Evolutionary conservation across 345 rosid genomes (phyloP).

Genomic region (Rhizophora mangle): DNA sequence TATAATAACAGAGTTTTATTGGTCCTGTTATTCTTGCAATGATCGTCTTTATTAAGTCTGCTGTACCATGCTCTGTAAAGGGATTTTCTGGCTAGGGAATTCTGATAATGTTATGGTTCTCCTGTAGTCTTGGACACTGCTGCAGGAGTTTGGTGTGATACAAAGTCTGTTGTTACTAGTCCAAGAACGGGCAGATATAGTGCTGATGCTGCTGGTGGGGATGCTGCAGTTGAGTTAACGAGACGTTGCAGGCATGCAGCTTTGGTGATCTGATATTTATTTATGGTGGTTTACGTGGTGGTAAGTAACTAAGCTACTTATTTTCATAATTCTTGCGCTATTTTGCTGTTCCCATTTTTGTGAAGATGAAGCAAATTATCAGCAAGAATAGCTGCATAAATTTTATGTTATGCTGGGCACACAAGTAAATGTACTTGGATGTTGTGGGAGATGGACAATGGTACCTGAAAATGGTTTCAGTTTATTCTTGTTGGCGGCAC

Average conservation of each 20-base stretch:
- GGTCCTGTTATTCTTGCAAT: not conserved
- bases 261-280: constrained; percentile 88
- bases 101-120: constrained; percentile 15
- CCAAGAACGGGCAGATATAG: constrained; percentile 91
- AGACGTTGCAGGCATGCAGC: constrained; percentile 99
- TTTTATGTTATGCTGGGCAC: not conserved
- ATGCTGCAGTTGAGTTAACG: constrained; percentile 92
- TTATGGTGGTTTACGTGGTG: constrained; percentile 99
- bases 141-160: constrained; percentile 99
- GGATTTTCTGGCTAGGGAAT: not conserved
- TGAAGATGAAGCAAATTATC: not conserved
- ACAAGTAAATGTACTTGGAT: not conserved
- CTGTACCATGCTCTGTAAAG: not conserved
- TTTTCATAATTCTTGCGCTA: constrained; percentile 7
- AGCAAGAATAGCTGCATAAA: not conserved
- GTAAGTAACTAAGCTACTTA: constrained; percentile 41
- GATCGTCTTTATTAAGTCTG: not conserved
- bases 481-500: not conserved
- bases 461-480: not conserved
- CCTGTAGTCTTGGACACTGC: constrained; percentile 92
- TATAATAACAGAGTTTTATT: too few species aligned
- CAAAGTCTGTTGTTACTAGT: constrained; percentile 93
- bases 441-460: not conserved
- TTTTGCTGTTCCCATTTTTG: not conserved
- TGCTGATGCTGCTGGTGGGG: constrained; percentile 97